Percentiles rank a stretch among this genome's conserved stretches.
Evolutionary conservation across 2,329 filamentous ascomycete species (phyloP).

Genomic region (Aplosporella prunicola): DNA sequence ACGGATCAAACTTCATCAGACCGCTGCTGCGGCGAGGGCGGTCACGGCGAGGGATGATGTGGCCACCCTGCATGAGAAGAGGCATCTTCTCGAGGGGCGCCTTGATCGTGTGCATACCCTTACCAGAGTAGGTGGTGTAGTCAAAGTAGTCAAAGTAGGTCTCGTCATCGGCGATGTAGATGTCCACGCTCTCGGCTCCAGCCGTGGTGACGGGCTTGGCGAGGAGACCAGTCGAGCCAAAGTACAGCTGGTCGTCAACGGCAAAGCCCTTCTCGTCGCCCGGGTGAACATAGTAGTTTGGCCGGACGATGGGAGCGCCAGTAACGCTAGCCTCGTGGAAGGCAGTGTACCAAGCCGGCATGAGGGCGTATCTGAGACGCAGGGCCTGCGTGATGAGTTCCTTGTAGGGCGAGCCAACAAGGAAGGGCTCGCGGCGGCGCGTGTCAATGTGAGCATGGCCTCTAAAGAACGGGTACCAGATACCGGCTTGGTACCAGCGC

Average conservation of each 20-base stretch:
- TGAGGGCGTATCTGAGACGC: conserved; percentile 75
- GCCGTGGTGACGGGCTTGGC: conserved; percentile 81
- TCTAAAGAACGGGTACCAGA: conserved; percentile 97
- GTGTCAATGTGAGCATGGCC: conserved; percentile 95
- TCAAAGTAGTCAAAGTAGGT: conserved; percentile 95
- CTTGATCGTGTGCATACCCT: conserved; percentile 61
- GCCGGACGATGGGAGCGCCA: conserved; percentile 78
- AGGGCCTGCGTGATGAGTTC: conserved; percentile 80
- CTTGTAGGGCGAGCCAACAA: conserved; percentile 74
- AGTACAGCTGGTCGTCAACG: conserved; percentile 86
- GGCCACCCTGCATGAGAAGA: conserved; percentile 82
- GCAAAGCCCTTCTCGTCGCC: conserved; percentile 76
- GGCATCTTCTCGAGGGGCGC: conserved; percentile 82
- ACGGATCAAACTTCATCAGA: conserved; percentile 90
- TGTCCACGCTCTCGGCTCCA: conserved; percentile 59
- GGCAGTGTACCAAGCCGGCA: conserved; percentile 93
- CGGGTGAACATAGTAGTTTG: conserved; percentile 89
- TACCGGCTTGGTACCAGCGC: conserved; percentile 93
- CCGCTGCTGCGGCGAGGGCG: conserved; percentile 74
- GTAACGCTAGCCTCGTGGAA: conserved; percentile 81
- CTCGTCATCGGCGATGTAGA: conserved; percentile 84
- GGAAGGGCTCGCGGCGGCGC: conserved; percentile 85
- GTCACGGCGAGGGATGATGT: conserved; percentile 85
- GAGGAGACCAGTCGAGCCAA: conserved; percentile 81
- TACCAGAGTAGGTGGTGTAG: conserved; percentile 64